Base-by-base conservation (phyloP, 2,329 filamentous ascomycete genomes). In the Clonostachys byssicola region DNA sequence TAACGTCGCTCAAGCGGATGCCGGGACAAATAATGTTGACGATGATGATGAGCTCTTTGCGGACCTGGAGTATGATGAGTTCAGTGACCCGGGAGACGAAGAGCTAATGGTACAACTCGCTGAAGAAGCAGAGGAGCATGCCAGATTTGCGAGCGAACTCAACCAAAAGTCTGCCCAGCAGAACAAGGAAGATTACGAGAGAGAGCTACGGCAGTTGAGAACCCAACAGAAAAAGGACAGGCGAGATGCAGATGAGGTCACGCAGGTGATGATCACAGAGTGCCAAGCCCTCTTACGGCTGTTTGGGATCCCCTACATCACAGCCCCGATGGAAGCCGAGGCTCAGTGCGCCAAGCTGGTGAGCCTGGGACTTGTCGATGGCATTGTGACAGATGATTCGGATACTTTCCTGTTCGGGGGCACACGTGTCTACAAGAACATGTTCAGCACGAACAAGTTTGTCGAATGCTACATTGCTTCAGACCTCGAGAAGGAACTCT, bases 361-460 rank as follows among this genome's bases (percentile, higher is more conserved):
- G 1, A 72, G 71, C 1, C 74, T 97, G 1, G 89, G 90, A 0
- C 81, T 97, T 0, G 95, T 99, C 9, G 95, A 99, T 62, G 94
- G 95, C 12, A 96, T 99, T 51, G 92, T 99, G 33, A 99, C 95
- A 0, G 94, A 99, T 59, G 94, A 99, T 63, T 95, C 88, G 4
- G 94, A 99, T 72, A 95, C 86, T 1, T 99, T 99, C 60, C 79
- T 99, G 1, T 99, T 99, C 64, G 95, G 94, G 16, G 95, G 94
- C 36, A 99, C 91, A 0, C 80, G 92, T 16, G 88, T 99, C 18
- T 99, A 99, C 76, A 99, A 99, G 67, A 99, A 99, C 72, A 95
- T 99, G 91, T 99, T 99, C 75, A 99, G 96, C 67, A 86, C 90
- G 57, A 94, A 94, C 65, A 99, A 99, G 63, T 95, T 90, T 57